Evolutionary conservation across 2,329 filamentous ascomycete species (phyloP).

Genomic region (Colletotrichum sp.): DNA sequence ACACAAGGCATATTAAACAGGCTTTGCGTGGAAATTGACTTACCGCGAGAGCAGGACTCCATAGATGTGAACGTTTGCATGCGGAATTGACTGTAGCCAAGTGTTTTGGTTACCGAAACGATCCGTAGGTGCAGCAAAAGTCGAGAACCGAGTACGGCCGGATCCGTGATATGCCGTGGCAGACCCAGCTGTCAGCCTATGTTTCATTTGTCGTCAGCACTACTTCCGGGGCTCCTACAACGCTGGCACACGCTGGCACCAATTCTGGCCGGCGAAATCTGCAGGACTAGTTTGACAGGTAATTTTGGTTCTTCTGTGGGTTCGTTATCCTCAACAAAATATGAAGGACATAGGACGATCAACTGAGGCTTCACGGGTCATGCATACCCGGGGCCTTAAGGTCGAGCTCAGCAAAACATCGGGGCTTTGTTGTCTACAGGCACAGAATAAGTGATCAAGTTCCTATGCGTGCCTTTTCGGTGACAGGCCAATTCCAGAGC

Average conservation of each 20-base stretch:
- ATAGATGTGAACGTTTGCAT: background rate
- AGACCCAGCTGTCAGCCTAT: background rate
- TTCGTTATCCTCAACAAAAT: fast-evolving
- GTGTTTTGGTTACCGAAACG: background rate
- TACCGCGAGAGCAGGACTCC: background rate
- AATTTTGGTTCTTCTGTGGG: background rate
- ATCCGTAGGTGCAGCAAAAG: background rate
- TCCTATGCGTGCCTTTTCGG: background rate
- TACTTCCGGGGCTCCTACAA: background rate
- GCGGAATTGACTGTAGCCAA: fast-evolving
- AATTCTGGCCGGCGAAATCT: background rate
- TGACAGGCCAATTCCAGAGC: background rate
- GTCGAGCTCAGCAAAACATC: fast-evolving
- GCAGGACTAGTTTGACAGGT: fast-evolving
- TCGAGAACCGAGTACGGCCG: background rate
- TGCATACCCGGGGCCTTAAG: background rate
- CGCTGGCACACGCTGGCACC: too few relatives aligned
- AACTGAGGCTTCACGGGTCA: background rate
- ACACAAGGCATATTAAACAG: background rate
- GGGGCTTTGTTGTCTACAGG: background rate
- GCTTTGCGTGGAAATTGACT: fast-evolving
- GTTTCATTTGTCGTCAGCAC: background rate
- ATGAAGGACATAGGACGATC: background rate
- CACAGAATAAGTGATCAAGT: background rate
- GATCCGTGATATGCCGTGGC: background rate